A percentile compares a stretch with the other conserved stretches of the same genome.
Evolutionary conservation across 371 early-diverging fungal genomes (phyloP).

Genomic region (Apophysomyces elegans): DNA sequence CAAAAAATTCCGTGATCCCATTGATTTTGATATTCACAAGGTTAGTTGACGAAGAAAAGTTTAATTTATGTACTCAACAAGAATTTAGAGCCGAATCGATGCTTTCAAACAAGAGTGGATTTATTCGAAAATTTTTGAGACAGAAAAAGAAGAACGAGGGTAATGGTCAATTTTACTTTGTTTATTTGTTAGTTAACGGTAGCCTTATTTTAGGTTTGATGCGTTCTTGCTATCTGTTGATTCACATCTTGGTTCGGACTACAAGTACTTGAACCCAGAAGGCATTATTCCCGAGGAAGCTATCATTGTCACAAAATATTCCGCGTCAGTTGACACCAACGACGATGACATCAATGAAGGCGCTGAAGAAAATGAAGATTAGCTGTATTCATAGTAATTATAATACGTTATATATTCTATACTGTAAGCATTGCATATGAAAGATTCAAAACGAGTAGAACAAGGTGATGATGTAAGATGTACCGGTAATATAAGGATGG

Average conservation of each 20-base stretch:
- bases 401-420: too few relatives aligned
- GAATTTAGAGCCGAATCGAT: constrained; percentile 66
- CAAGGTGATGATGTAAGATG: too few relatives aligned
- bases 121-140: constrained; percentile 72
- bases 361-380: neutral
- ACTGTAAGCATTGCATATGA: too few relatives aligned
- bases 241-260: constrained; percentile 46
- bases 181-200: neutral
- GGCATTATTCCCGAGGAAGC: constrained; percentile 38
- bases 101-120: constrained; percentile 84
- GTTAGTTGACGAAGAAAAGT: constrained; percentile 13
- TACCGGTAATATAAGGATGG: too few relatives aligned
- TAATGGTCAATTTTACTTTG: constrained; percentile 24
- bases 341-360: neutral
- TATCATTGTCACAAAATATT: constrained; percentile 25
- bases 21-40: constrained; percentile 54
- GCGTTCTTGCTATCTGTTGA: constrained; percentile 71
- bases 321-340: neutral
- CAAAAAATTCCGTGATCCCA: constrained; percentile 22
- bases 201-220: constrained; percentile 58
- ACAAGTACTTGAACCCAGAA: constrained; percentile 46
- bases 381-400: neutral
- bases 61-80: neutral
- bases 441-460: too few relatives aligned
- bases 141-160: constrained; percentile 66